Conservation (phyloP, 2,329 filamentous ascomycete species). For the Claviceps sorghi region DNA sequence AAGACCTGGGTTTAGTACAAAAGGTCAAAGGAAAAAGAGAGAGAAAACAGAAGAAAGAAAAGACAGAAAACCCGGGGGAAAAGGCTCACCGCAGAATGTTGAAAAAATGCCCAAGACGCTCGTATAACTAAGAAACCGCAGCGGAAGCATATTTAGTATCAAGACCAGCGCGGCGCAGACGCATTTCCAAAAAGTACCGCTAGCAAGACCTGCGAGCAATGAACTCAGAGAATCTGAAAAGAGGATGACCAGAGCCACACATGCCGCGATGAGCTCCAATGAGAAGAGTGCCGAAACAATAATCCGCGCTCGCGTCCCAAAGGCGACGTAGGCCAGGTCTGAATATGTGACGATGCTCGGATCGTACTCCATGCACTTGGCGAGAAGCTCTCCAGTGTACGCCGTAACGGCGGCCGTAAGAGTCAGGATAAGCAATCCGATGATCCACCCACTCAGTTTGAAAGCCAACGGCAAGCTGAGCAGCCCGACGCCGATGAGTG, state of each 20-base stretch:
- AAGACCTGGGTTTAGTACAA: slow-evolving; percentile 1
- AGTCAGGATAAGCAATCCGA: slow-evolving; percentile 60
- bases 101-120: slow-evolving; percentile 86
- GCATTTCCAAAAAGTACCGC: slow-evolving; percentile 66
- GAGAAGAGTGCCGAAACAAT: slow-evolving; percentile 77
- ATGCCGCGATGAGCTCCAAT: slow-evolving; percentile 73
- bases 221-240: slow-evolving; percentile 81
- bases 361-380: slow-evolving; percentile 80
- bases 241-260: slow-evolving; percentile 79
- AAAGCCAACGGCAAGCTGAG: slow-evolving; percentile 79
- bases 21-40: background rate
- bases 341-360: slow-evolving; percentile 82
- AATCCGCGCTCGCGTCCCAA: slow-evolving; percentile 67
- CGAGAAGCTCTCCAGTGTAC: slow-evolving; percentile 74
- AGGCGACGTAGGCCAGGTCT: slow-evolving; percentile 81
- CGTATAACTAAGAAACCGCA: slow-evolving; percentile 75
- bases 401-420: slow-evolving; percentile 62
- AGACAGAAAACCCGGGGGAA: background rate
- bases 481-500: slow-evolving; percentile 78
- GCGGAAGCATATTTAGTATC: slow-evolving; percentile 70
- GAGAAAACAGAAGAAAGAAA: background rate
- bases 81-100: slow-evolving; percentile 65
- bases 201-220: slow-evolving; percentile 54
- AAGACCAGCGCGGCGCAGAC: slow-evolving; percentile 65
- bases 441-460: slow-evolving; percentile 76